Percentiles rank a stretch among this genome's conserved stretches.
These are phyloP conservation scores for Actinomortierella wolfii DNA, from an alignment of 371 early-diverging fungal genomes.

Conservation along the genomic window DNA sequence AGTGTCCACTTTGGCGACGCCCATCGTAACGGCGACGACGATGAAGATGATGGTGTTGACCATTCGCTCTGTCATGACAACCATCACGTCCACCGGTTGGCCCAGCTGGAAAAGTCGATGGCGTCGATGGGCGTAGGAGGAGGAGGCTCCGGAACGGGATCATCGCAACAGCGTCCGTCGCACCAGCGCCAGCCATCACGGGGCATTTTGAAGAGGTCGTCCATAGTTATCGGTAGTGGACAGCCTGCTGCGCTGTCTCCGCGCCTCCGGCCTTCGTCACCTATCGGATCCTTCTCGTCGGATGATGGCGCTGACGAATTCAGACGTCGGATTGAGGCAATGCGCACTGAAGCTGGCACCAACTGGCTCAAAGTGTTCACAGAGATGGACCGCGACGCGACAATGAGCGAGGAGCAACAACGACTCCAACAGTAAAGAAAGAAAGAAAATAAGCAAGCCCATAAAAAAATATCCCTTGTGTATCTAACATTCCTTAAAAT, in stretches of 20 bases:
- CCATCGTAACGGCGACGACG: no score
- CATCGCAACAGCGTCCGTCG: background rate
- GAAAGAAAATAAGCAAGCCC: background rate
- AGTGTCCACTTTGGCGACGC: background rate
- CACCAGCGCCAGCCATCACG: conserved; percentile 26
- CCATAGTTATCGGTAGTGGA: conserved; percentile 15
- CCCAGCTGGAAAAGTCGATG: conserved; percentile 28
- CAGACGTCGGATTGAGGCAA: conserved; percentile 60
- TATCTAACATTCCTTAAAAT: no score
- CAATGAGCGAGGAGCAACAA: background rate
- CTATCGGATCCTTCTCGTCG: conserved; percentile 38
- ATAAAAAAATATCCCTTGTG: background rate
- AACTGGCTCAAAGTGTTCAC: conserved; percentile 67
- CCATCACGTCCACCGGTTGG: conserved; percentile 37
- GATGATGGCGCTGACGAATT: conserved; percentile 48
- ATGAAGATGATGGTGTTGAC: conserved; percentile 14
- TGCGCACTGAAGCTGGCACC: conserved; percentile 65
- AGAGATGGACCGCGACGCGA: conserved; percentile 54
- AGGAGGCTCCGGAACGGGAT: background rate
- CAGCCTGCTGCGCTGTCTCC: conserved; percentile 2
- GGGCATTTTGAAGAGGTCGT: conserved; percentile 15
- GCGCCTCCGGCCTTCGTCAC: conserved; percentile 28
- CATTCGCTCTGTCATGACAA: conserved; percentile 27
- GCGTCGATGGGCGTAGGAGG: conserved; percentile 19
- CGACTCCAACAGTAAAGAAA: background rate